These are phyloP conservation scores for Glarea lozoyensis DNA, from an alignment of 495 filamentous ascomycete genomes.

Conservation along the genomic window DNA sequence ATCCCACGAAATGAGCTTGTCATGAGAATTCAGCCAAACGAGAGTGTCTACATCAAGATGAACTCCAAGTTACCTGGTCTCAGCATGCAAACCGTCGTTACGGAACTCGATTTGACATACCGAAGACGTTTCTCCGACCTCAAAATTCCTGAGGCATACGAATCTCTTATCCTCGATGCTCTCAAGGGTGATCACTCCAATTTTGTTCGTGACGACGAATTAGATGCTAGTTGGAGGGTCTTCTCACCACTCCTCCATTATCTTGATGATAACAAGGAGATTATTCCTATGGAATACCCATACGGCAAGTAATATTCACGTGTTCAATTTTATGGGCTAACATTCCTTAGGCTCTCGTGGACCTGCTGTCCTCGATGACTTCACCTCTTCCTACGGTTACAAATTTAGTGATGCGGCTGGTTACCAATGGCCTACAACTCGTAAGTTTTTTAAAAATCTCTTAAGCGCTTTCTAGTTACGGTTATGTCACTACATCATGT, in stretches of 20 bases:
- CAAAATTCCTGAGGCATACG: slow-evolving; percentile 99
- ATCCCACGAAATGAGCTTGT: slow-evolving; percentile 99
- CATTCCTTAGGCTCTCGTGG: slow-evolving; percentile 73
- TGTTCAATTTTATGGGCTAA: slow-evolving; percentile 10
- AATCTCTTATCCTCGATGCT: slow-evolving; percentile 93
- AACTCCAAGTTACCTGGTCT: slow-evolving; percentile 98
- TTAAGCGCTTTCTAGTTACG: slow-evolving; percentile 24
- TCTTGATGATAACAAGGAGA: slow-evolving; percentile 97
- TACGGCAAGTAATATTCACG: slow-evolving; percentile 66
- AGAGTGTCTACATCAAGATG: slow-evolving; percentile 99
- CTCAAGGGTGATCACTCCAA: slow-evolving; percentile 99
- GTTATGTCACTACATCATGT: not conserved
- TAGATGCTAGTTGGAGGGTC: slow-evolving; percentile 97
- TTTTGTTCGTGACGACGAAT: slow-evolving; percentile 98
- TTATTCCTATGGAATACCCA: slow-evolving; percentile 98
- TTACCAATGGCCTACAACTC: slow-evolving; percentile 84
- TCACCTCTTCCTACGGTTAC: slow-evolving; percentile 95
- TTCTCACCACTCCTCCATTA: slow-evolving; percentile 97
- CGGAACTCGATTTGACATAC: slow-evolving; percentile 97
- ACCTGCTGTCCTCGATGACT: slow-evolving; percentile 93
- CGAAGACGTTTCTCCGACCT: slow-evolving; percentile 96
- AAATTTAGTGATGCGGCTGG: slow-evolving; percentile 97
- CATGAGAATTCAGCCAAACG: slow-evolving; percentile 98
- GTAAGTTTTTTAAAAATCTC: slow-evolving; percentile 21
- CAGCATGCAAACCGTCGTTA: slow-evolving; percentile 99